phyloP scores from a whole-genome alignment of 148 eudicot species.

The Dysphania ambrosioides region DNA sequence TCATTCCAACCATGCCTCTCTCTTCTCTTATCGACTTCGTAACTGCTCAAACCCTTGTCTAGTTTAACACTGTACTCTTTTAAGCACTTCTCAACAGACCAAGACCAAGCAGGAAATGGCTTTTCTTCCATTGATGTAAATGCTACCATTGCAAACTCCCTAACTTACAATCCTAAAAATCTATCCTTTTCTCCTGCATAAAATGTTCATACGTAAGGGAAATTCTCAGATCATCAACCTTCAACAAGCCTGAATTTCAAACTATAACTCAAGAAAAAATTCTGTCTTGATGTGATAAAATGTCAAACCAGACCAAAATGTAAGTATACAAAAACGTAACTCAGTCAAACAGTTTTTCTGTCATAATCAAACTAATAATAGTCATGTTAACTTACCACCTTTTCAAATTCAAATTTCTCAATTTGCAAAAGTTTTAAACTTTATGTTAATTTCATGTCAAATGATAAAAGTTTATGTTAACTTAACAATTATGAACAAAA shows the following conservation, averaged over 20 bases:
- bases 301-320: background rate
- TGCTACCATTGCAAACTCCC: constrained; percentile 24
- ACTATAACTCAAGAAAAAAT: background rate
- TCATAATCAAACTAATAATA: constrained; percentile 21
- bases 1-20: constrained; percentile 71
- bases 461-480: too few species aligned
- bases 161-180: constrained; percentile 6
- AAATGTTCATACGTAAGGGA: background rate
- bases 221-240: too few species aligned
- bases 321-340: background rate
- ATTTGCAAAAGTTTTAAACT: background rate
- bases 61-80: constrained; percentile 54
- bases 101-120: constrained; percentile 59
- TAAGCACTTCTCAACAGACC: constrained; percentile 59
- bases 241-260: background rate
- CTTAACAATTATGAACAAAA: background rate
- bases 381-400: constrained; percentile 1
- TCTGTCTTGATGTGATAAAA: too few species aligned
- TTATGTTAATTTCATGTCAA: background rate
- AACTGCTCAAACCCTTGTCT: constrained; percentile 52
- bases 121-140: constrained; percentile 41
- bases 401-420: background rate
- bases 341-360: constrained; percentile 9
- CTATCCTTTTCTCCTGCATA: constrained; percentile 20
- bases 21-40: constrained; percentile 55